Conservation (phyloP, 1,139 yeast genomes). For the Pichia sp. region DNA sequence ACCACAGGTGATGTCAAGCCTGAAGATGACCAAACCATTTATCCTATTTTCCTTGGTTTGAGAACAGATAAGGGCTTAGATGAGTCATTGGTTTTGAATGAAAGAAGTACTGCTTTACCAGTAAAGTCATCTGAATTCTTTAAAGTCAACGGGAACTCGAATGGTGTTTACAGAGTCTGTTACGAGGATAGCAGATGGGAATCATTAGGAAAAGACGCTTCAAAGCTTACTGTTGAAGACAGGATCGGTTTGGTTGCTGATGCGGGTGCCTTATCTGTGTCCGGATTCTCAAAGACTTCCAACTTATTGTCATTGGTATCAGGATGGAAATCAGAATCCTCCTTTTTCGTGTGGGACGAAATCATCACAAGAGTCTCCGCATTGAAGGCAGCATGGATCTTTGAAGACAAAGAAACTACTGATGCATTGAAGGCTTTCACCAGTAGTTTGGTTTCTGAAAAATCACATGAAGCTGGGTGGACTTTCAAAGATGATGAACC, state of each 20-base stretch:
- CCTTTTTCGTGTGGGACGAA: slow-evolving; percentile 68
- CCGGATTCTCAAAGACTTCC: slow-evolving; percentile 54
- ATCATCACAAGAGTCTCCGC: slow-evolving; percentile 47
- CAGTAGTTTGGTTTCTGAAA: slow-evolving; percentile 55
- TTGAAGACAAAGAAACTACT: slow-evolving; percentile 55
- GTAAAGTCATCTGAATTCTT: slow-evolving; percentile 36
- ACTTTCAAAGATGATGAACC: slow-evolving; percentile 57
- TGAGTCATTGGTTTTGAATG: slow-evolving; percentile 66
- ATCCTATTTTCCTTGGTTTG: slow-evolving; percentile 74
- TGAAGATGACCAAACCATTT: slow-evolving; percentile 43
- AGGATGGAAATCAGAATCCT: slow-evolving; percentile 47
- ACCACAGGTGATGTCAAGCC: slow-evolving; percentile 56
- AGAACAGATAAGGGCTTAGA: slow-evolving; percentile 66
- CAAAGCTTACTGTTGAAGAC: slow-evolving; percentile 53
- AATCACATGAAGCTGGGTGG: slow-evolving; percentile 66
- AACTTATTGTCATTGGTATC: slow-evolving; percentile 46
- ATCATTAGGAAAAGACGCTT: slow-evolving; percentile 46
- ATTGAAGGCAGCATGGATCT: slow-evolving; percentile 63
- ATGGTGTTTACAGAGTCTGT: slow-evolving; percentile 65
- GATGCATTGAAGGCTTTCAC: slow-evolving; percentile 58
- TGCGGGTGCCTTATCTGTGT: slow-evolving; percentile 53
- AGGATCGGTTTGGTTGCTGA: slow-evolving; percentile 69
- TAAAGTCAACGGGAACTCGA: slow-evolving; percentile 61
- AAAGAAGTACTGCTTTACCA: slow-evolving; percentile 37
- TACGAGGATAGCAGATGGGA: slow-evolving; percentile 51